These are phyloP conservation scores for Harringtonia lauricola DNA, from an alignment of 2,329 filamentous ascomycete genomes.

Conservation along the genomic window DNA sequence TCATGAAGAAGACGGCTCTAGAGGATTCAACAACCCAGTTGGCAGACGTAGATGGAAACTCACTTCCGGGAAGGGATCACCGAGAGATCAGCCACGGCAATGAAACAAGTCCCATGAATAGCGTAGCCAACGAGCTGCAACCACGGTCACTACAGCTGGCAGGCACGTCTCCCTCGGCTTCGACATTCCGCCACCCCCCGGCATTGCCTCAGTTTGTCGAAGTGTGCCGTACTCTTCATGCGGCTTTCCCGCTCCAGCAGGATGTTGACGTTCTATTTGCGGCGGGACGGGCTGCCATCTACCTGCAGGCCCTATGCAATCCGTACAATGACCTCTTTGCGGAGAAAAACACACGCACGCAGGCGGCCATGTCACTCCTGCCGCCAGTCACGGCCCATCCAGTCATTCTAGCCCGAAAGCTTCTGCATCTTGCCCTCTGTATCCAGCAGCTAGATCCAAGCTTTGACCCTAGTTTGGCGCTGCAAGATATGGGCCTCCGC, in stretches of 20 bases:
- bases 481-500: background rate
- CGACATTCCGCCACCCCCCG: too few species aligned
- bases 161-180: too few species aligned
- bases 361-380: conserved; percentile 1
- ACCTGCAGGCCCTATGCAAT: conserved; percentile 5
- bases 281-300: conserved; percentile 3
- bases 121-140: too few species aligned
- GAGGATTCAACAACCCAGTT: too few species aligned
- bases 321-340: conserved; percentile 2
- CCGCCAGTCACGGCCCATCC: conserved; percentile 19
- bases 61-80: too few species aligned
- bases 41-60: too few species aligned
- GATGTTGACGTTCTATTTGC: conserved; percentile 3
- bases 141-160: too few species aligned
- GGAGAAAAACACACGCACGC: conserved; percentile 1
- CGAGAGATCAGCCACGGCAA: too few species aligned
- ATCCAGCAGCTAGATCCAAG: conserved; percentile 15
- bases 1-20: conserved; percentile 1
- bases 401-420: conserved; percentile 21
- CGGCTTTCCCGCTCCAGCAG: conserved; percentile 3
- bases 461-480: background rate
- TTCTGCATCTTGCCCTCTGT: conserved; percentile 20
- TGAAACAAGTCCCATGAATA: too few species aligned
- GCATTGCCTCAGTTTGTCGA: background rate
- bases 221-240: background rate